Conservation (phyloP, 106 monocot species). For the Agapanthus africanus region DNA sequence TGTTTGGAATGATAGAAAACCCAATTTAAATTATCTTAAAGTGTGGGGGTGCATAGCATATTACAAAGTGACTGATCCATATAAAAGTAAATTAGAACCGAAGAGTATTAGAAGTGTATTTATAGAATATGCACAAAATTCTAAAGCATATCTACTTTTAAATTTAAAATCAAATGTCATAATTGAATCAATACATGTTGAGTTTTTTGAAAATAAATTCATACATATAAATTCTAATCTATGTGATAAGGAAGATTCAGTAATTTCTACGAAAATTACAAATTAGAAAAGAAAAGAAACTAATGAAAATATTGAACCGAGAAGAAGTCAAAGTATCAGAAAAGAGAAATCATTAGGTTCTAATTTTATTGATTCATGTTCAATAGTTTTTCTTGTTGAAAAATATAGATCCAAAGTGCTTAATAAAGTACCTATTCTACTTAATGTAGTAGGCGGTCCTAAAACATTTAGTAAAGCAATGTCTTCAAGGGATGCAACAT, state of each 20-base stretch:
- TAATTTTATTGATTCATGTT: neutral
- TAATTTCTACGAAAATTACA: neutral
- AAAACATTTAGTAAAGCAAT: too few relatives aligned
- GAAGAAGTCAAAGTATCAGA: neutral
- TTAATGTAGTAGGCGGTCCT: too few relatives aligned
- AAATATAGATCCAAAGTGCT: neutral
- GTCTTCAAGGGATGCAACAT: too few relatives aligned
- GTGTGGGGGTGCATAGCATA: neutral
- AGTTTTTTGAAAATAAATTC: conserved; percentile 12
- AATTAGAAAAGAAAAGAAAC: neutral
- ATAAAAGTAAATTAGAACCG: conserved; percentile 5
- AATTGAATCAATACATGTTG: conserved; percentile 4
- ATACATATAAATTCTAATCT: too few relatives aligned
- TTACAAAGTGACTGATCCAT: conserved; percentile 5
- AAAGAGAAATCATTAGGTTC: neutral
- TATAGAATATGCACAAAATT: conserved; percentile 5
- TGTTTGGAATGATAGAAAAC: neutral
- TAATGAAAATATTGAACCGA: too few relatives aligned
- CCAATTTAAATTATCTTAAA: conserved; percentile 2
- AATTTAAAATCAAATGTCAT: conserved; percentile 2
- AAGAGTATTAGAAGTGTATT: conserved; percentile 8
- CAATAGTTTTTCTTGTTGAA: neutral
- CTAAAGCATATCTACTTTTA: conserved; percentile 2
- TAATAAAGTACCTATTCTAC: too few relatives aligned
- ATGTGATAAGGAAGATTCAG: too few relatives aligned